Conservation (phyloP, 495 filamentous ascomycete genomes). For the Xylaria sp. region DNA sequence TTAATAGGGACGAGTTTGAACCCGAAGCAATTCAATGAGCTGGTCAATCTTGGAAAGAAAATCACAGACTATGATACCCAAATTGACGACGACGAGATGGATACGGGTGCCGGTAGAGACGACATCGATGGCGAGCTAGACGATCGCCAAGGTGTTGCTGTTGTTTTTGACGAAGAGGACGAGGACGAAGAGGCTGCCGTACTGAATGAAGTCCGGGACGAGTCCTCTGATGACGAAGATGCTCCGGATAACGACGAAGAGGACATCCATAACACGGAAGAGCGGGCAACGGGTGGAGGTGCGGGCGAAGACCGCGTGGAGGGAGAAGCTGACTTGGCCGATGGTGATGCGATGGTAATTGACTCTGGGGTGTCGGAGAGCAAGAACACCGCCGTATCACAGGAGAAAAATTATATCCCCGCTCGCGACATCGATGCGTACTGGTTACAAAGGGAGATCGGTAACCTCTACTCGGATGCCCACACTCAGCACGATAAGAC, state of each 20-base stretch:
- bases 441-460: slow-evolving; percentile 95
- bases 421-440: slow-evolving; percentile 94
- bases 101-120: slow-evolving; percentile 64
- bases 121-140: slow-evolving; percentile 75
- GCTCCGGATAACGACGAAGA: slow-evolving; percentile 67
- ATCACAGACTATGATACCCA: slow-evolving; percentile 98
- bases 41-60: slow-evolving; percentile 97
- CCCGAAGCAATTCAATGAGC: slow-evolving; percentile 93
- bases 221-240: slow-evolving; percentile 80
- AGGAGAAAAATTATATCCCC: slow-evolving; percentile 70
- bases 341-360: slow-evolving; percentile 80
- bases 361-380: slow-evolving; percentile 62
- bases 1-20: slow-evolving; percentile 81
- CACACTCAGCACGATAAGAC: slow-evolving; percentile 92
- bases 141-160: slow-evolving; percentile 93
- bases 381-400: slow-evolving; percentile 43
- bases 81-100: slow-evolving; percentile 93
- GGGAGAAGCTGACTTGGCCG: slow-evolving; percentile 56
- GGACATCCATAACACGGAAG: slow-evolving; percentile 63
- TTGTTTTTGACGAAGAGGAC: slow-evolving; percentile 93
- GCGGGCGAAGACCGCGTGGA: slow-evolving; percentile 59
- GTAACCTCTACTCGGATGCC: slow-evolving; percentile 83
- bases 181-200: slow-evolving; percentile 83
- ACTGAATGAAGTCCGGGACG: slow-evolving; percentile 82
- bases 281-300: slow-evolving; percentile 60